phyloP scores from a whole-genome alignment of 1,284 basidiomycete genomes.

The Cryptococcus maquisensis region DNA sequence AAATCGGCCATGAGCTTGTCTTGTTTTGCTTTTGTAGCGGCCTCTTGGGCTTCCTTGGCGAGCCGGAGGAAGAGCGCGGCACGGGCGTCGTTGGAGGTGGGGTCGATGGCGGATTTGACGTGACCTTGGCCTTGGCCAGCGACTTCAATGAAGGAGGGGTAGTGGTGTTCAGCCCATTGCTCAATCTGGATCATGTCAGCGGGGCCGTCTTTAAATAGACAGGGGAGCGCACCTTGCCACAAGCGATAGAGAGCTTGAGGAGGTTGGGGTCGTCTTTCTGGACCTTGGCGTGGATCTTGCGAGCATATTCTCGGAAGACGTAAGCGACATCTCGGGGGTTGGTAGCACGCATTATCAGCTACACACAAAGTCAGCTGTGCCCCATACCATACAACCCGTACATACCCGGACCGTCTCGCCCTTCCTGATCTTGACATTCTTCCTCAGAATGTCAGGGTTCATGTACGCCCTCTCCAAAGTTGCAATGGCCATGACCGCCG shows the following conservation, averaged over 20 bases:
- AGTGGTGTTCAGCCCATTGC: conserved; percentile 83
- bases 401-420: conserved; percentile 76
- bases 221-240: conserved; percentile 59
- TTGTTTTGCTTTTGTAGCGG: conserved; percentile 21
- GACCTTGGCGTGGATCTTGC: conserved; percentile 76
- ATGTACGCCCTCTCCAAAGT: conserved; percentile 88
- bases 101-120: conserved; percentile 44
- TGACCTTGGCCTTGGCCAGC: conserved; percentile 26
- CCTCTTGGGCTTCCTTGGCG: conserved; percentile 26
- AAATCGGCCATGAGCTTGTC: conserved; percentile 35
- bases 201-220: not conserved
- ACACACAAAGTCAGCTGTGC: conserved; percentile 1
- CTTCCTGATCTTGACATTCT: conserved; percentile 94
- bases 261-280: conserved; percentile 81
- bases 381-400: conserved; percentile 7
- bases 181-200: conserved; percentile 61
- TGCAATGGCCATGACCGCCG: conserved; percentile 93
- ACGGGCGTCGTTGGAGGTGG: conserved; percentile 58
- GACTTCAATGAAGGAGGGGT: conserved; percentile 73
- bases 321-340: conserved; percentile 89
- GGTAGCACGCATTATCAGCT: conserved; percentile 85
- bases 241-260: conserved; percentile 71
- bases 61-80: conserved; percentile 34
- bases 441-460: conserved; percentile 83
- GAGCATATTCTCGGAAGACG: conserved; percentile 79